Evolutionary conservation across 2,329 filamentous ascomycete species (phyloP), one percentile per base, ranked within the genome.

Genomic region (Claviceps maximensis): DNA sequence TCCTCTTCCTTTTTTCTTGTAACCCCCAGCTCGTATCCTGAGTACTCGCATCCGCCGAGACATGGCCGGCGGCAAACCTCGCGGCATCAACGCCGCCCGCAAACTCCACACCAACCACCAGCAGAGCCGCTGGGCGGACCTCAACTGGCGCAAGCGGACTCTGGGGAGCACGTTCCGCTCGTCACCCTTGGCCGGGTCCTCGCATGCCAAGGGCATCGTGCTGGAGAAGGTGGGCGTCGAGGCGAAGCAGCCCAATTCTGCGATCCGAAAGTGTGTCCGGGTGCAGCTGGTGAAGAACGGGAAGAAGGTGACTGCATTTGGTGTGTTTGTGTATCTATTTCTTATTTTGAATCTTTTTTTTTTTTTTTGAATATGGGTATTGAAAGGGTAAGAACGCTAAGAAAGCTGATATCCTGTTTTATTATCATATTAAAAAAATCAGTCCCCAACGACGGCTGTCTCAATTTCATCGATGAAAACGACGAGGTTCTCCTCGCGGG

Each of bases 241-340:
- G 82, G 93, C 93, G 78, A 98, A 98, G 80, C 93, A 98, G 83
- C 93, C 93, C 74, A 98, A 98, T 87, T 96, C 90, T 64, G 93
- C 93, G 70, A 98, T 98, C 71, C 89, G 93, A 76, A 98, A 98
- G 86, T 98, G 93, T 80, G 93, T 98, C 69, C 84, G 89, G 80
- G 93, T 98, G 59, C 93, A 98, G 79, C 83, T 98, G 76, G 97
- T 98, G 83, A 98, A 98, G 89, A 98, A 98, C 83, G 93, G 93
- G 78, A 98, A 98, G 89, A 98, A 47, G 25, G 44, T 47, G 44
- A 29, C 25, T 27, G 23, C 44, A 13, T 47, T 47, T 40, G 13
- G 36, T 40, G 7, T 15, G 33, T 36, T 3, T 2, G 33, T 6
- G 33, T 10, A 3, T 36, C 6, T n/a, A n/a, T n/a, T 3, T 3